These are phyloP conservation scores for Spergularia marina DNA, from an alignment of 148 eudicot species.

Conservation along the genomic window DNA sequence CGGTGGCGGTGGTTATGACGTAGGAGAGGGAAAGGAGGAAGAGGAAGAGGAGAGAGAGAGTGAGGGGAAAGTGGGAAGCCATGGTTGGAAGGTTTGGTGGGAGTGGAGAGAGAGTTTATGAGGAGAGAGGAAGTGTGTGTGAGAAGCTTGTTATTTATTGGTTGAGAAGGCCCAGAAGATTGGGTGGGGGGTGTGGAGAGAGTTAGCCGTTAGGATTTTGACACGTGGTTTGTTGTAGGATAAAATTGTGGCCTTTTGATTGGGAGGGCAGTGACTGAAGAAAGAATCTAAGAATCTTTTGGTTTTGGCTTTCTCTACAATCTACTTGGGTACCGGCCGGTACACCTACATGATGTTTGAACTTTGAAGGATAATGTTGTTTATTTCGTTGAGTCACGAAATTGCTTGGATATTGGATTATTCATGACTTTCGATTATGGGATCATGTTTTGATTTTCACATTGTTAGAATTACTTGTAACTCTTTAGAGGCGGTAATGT, in stretches of 20 bases:
- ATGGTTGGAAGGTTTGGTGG: conserved; percentile 2
- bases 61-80: conserved; percentile 23
- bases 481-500: too few species aligned
- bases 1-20: conserved; percentile 16
- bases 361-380: too few species aligned
- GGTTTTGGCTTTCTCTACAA: too few species aligned
- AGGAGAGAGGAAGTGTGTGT: neutral
- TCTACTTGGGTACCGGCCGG: too few species aligned
- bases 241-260: conserved; percentile 7
- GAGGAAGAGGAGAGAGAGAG: conserved; percentile 40
- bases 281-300: too few species aligned
- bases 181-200: neutral
- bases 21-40: conserved; percentile 31
- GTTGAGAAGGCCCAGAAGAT: conserved; percentile 17
- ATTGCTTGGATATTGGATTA: too few species aligned
- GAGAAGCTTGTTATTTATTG: neutral
- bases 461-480: too few species aligned
- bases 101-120: neutral
- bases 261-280: neutral
- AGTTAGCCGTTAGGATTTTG: conserved; percentile 6
- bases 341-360: too few species aligned
- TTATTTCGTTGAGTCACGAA: too few species aligned
- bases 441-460: too few species aligned
- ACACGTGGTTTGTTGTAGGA: conserved; percentile 8
- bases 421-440: too few species aligned